phyloP scores from a whole-genome alignment of 257 asterid species.

The Plantago major region DNA sequence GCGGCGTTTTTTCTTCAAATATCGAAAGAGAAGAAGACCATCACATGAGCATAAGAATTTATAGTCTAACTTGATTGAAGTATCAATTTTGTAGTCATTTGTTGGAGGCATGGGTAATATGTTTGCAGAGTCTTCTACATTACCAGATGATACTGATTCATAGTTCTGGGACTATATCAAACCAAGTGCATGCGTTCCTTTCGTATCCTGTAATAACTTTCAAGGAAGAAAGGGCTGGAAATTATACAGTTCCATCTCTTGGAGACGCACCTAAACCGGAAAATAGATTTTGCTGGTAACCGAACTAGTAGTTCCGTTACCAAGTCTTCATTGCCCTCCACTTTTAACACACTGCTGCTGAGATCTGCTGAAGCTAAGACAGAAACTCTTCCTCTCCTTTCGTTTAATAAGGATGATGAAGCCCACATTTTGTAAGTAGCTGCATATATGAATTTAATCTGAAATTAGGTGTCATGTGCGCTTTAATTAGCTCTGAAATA shows the following conservation, averaged over 20 bases:
- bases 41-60: not conserved
- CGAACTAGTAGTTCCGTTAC: not conserved
- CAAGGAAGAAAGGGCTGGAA: not conserved
- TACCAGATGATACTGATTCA: no score
- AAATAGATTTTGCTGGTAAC: conserved; percentile 1
- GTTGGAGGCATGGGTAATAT: not conserved
- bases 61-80: not conserved
- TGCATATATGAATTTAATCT: no score
- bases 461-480: no score
- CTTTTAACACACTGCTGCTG: no score
- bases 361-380: not conserved
- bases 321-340: not conserved
- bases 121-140: not conserved
- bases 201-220: not conserved
- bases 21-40: not conserved
- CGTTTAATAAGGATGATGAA: not conserved
- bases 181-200: not conserved
- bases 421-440: no score
- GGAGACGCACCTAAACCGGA: not conserved
- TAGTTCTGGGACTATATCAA: not conserved
- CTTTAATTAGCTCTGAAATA: no score
- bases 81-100: not conserved
- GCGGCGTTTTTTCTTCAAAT: no score
- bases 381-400: not conserved
- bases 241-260: not conserved